Base-by-base conservation (phyloP, 441 rosid genomes). In the Viola pubescens region DNA sequence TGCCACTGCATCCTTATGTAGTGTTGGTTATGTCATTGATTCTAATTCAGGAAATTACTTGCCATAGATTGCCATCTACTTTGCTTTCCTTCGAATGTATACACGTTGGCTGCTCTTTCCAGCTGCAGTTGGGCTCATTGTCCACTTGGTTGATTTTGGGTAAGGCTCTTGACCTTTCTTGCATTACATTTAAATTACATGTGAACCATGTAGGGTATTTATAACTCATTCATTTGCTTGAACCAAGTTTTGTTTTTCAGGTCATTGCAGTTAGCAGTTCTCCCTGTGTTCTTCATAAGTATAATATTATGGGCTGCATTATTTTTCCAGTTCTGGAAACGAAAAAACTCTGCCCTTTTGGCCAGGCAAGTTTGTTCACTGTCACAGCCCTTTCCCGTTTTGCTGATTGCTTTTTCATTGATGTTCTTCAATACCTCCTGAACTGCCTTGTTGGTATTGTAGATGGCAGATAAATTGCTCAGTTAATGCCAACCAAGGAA, bases 321-420 rank as follows among this genome's bases (percentile, higher is more conserved):
- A 77, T 86, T 92, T 82, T 84, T 87, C 76, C 94, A 89, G 76
- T 92, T 87, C 70, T 89, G 98, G 98, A 92, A 89, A 77, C 92
- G 96, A 58, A 87, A 87, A 77, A 92, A 89, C 43, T 70, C 85
- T 4, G 86, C 96, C 39, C 80, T 92, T 65, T 62, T 90, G 52
- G 85, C 87, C 61, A 81, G 92, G 97, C 85, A 76, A 63, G 43
- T 58, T 6, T 26, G 13, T 53, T 54, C 61, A 40, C 13, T 37
- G 9, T 56, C n/a, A 59, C 37, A 50, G 4, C 64, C 34, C 11
- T 49, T 49, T 14, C 6, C 13, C 19, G 4, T 4, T 34, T 53
- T 58, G 16, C 42, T 55, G 52, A 12, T 4, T 43, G 5, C 58
- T 44, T 56, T 39, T 46, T 7, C 52, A 14, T 26, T 34, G 16